Conservation (phyloP, 192 early-diverging fungal species). For the Kappamyces sp. region DNA sequence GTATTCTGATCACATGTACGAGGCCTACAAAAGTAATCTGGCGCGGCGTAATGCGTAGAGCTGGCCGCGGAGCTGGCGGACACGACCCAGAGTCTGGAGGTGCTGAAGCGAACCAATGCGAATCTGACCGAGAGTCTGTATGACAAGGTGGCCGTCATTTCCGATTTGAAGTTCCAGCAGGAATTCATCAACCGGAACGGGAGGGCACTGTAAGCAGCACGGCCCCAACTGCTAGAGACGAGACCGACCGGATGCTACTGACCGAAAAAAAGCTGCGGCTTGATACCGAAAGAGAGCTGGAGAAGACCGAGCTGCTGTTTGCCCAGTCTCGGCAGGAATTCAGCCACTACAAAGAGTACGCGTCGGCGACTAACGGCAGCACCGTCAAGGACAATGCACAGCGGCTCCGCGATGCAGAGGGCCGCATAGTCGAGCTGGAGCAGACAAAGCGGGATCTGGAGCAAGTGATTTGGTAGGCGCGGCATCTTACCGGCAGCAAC, state of each 20-base stretch:
- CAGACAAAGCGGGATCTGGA: conserved; percentile 20
- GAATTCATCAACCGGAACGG: background rate
- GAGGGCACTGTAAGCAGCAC: conserved; percentile 6
- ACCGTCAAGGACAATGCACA: conserved; percentile 2
- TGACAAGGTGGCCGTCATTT: conserved; percentile 4
- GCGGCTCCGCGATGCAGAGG: conserved; percentile 20
- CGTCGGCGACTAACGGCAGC: conserved; percentile 1
- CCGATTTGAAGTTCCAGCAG: conserved; percentile 1
- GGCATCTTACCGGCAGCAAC: conserved; percentile 25
- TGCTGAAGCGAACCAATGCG: background rate
- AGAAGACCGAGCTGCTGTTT: conserved; percentile 13
- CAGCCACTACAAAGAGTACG: conserved; percentile 23
- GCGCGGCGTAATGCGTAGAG: background rate
- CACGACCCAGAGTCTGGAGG: background rate
- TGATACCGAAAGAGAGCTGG: conserved; percentile 22
- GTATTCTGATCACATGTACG: conserved; percentile 38
- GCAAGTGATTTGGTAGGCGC: conserved; percentile 20
- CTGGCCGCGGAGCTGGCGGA: too few relatives aligned
- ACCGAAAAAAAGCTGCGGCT: conserved; percentile 33
- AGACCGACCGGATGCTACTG: conserved; percentile 34
- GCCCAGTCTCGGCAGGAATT: conserved; percentile 18
- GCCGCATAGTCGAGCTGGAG: conserved; percentile 17
- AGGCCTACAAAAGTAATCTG: conserved; percentile 20
- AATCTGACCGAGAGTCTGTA: background rate
- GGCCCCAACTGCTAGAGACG: conserved; percentile 26